Evolutionary conservation across 139 green algal genomes (phyloP), one percentile per base, ranked within the genome.

Genomic region (Chlorella sp.): DNA sequence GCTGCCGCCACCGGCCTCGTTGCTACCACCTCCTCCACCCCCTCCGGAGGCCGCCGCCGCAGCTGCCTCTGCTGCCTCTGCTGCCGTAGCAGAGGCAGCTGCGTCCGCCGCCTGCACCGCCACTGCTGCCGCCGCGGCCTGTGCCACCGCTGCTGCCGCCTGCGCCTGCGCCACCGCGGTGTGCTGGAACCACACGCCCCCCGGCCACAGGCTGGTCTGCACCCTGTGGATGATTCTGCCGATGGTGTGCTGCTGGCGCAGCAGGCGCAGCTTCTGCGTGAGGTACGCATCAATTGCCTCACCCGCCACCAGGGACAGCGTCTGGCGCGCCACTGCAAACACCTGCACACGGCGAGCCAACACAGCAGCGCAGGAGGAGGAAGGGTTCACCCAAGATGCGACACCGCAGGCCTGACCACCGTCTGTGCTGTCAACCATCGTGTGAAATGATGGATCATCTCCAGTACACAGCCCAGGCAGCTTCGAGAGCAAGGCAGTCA

Each of bases 281-380:
- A 98, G 68, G 40, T 89, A 96, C 53, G 91, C 88, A 79, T 98
- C 96, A 34, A 98, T 95, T 0, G 94, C 89, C 77, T 94, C 95
- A 32, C 96, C 96, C 16, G 95, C 95, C 77, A 97, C 82, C 86
- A 98, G 88, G 3, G 95, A 96, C 78, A 98, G 92, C 88, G 94
- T 73, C 90, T 97, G 95, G 3, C 95, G 91, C 16, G 93, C 93
- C 80, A 93, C 91, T 26, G 75, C 85, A 77, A 94, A 94, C 69
- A 96, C 92, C 91, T 94, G 90, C 37, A 39, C 1, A 30, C 3
- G 32, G 0, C 12, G 28, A 30, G 36, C 34, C 34, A 66, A 36
- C n/a, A 18, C 15, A 36, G 24, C 24, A n/a, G n/a, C n/a, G n/a
- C n/a, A 4, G 11, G 24, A 34, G 68, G 24, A n/a, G n/a, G 19